Conservation (phyloP, 169 alveolate species). For the Eimeria falciformis region DNA sequence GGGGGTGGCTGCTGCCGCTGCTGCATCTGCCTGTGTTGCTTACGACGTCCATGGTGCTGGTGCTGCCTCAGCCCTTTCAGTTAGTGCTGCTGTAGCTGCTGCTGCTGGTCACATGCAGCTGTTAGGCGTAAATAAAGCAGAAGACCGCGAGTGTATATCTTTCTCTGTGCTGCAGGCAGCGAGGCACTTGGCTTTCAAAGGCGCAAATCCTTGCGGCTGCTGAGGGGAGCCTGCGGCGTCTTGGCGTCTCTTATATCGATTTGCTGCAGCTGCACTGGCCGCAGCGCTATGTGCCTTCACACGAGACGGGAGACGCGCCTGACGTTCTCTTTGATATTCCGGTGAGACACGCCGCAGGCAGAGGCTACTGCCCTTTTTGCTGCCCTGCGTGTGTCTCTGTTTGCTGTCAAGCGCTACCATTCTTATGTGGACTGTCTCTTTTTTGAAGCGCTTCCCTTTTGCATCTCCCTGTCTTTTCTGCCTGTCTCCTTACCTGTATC, state of each 20-base stretch:
- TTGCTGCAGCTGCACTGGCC: constrained; percentile 91
- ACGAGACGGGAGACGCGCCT: constrained; percentile 84
- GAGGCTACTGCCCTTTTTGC: background rate
- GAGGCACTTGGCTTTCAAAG: constrained; percentile 80
- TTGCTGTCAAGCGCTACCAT: background rate
- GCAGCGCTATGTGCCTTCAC: constrained; percentile 88
- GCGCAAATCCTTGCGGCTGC: constrained; percentile 83
- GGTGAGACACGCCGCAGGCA: background rate
- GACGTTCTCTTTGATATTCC: constrained; percentile 84
- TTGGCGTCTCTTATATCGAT: constrained; percentile 86
- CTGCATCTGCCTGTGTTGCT: constrained; percentile 2
- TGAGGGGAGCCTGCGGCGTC: constrained; percentile 84
- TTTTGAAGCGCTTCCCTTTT: no score
- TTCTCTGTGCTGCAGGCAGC: background rate
- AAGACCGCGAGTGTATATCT: background rate
- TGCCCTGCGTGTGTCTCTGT: background rate
- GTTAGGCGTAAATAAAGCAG: no score
- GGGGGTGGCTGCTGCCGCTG: constrained; percentile 28
- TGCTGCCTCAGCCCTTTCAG: background rate
- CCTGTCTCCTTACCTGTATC: background rate
- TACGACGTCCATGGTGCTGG: background rate
- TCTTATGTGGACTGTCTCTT: background rate
- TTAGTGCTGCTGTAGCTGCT: background rate
- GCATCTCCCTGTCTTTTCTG: no score
- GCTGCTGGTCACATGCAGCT: background rate